Percentiles rank a stretch among this genome's conserved stretches.
Evolutionary conservation across 78 protist species (phyloP).

Genomic region (Chrysochromulina parva): DNA sequence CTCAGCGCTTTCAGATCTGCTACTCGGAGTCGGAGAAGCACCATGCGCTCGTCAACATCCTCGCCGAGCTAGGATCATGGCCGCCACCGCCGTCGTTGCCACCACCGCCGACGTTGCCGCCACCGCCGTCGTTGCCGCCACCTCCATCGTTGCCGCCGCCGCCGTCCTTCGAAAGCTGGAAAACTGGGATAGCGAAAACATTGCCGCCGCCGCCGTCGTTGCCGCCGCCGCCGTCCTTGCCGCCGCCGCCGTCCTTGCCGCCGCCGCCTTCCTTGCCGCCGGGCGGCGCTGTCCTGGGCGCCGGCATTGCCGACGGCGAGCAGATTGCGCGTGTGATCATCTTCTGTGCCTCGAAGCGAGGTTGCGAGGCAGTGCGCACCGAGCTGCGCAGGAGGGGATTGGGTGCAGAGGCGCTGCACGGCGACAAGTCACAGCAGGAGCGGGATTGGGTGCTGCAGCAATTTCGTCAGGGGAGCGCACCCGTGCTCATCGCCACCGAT

Average conservation of each 20-base stretch:
- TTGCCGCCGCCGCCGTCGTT: no score
- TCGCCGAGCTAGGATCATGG: no score
- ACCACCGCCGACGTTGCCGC: background rate
- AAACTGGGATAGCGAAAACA: no score
- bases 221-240: no score
- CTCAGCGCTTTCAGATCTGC: constrained; percentile 61
- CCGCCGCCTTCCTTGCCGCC: no score
- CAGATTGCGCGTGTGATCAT: background rate
- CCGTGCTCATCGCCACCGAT: constrained; percentile 83
- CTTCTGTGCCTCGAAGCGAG: constrained; percentile 49
- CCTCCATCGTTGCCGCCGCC: no score
- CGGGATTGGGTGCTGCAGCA: constrained; percentile 40
- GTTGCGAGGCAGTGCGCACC: constrained; percentile 36
- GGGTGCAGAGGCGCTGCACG: constrained; percentile 51
- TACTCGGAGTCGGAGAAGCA: constrained; percentile 40
- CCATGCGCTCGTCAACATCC: constrained; percentile 58
- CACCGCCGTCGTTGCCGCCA: background rate
- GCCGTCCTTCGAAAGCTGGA: no score
- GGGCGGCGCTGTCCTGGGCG: background rate
- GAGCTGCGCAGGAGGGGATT: background rate
- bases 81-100: constrained; percentile 49
- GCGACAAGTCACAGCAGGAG: constrained; percentile 72
- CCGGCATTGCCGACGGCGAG: background rate
- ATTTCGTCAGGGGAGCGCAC: constrained; percentile 55
- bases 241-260: no score